Conservation (phyloP, 2,329 filamentous ascomycete genomes). For the Ilyonectria sp. region DNA sequence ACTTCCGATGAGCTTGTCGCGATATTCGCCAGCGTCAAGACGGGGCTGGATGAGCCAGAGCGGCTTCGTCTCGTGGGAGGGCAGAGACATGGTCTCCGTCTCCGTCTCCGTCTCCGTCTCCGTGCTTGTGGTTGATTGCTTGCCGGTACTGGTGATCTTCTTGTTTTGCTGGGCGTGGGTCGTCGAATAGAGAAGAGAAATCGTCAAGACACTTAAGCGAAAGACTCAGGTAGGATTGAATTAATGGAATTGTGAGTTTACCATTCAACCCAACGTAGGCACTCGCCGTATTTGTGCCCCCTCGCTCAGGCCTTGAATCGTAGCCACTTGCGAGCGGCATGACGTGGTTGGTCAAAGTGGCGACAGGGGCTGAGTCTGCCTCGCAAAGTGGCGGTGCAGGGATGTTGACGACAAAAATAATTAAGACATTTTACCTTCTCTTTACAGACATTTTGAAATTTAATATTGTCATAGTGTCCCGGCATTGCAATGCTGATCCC, state of each 20-base stretch:
- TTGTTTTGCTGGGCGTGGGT: neutral
- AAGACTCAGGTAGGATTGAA: neutral
- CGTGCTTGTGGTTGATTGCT: neutral
- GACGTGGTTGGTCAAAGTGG: slow-evolving; percentile 25
- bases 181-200: neutral
- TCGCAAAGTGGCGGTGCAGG: slow-evolving; percentile 8
- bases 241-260: slow-evolving; percentile 4
- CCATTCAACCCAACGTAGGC: neutral
- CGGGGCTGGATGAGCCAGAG: slow-evolving; percentile 29
- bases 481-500: neutral
- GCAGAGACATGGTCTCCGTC: slow-evolving; percentile 24
- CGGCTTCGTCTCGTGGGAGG: slow-evolving; percentile 24
- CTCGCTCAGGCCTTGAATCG: slow-evolving; percentile 17
- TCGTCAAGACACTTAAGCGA: neutral
- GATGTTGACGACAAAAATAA: slow-evolving; percentile 3
- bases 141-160: neutral
- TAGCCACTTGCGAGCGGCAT: slow-evolving; percentile 4
- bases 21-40: slow-evolving; percentile 25
- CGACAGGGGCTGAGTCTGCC: slow-evolving; percentile 22
- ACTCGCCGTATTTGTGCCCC: slow-evolving; percentile 18
- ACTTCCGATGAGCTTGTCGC: slow-evolving; percentile 27
- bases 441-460: fast-evolving
- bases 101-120: slow-evolving; percentile 9
- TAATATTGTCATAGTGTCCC: neutral
- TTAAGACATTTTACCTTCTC: neutral